Base-by-base conservation (phyloP, 352 stramenopile genomes). In the Phytopythium aichiense region DNA sequence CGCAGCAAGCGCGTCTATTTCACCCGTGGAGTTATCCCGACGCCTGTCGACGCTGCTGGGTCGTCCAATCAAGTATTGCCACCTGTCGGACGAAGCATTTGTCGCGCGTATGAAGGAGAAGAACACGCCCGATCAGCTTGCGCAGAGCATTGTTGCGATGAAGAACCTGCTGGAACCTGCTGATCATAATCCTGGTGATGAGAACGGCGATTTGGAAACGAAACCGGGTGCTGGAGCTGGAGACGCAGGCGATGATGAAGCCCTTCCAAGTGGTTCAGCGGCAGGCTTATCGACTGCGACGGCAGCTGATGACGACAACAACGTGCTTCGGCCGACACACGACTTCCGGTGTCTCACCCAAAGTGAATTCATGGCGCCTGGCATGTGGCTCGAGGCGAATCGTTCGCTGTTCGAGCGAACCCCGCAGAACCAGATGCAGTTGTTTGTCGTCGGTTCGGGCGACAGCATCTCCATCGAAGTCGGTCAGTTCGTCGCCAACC, bases 381-480 rank as follows among this genome's bases (percentile, higher is more conserved):
- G 37, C 13, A 66, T 84, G 45, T 92, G 84, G 84, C 63, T 92
- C 5, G 31, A 82, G 5, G 63, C 45, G 7, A 56, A 70, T 54
- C 74, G 77, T 13, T 35, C 35, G 20, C 46, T 57, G 46, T 91
- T 91, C 35, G 63, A 66, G 40, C 71, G 73, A 28, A 84, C 78
- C 5, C 65, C 73, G 0, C 74, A 88, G 51, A 90, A 86, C 59
- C 70, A 88, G 65, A 81, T 89, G 61, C 84, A 93, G 69, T 65
- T 93, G 15, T 93, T 93, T 58, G 78, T 93, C n/a, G 66, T 91
- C 18, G 84, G 84, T n/a, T 79, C 79, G 1, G 79, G 78, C 28
- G 84, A 92, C 42, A 77, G 72, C 4, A 55, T 92, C 20, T 92
- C 91, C 46, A 68, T 85, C 43, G 78, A 89, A 58, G 68, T 91